These are phyloP conservation scores for Glarea lozoyensis DNA, from an alignment of 495 filamentous ascomycete species.

Conservation along the genomic window DNA sequence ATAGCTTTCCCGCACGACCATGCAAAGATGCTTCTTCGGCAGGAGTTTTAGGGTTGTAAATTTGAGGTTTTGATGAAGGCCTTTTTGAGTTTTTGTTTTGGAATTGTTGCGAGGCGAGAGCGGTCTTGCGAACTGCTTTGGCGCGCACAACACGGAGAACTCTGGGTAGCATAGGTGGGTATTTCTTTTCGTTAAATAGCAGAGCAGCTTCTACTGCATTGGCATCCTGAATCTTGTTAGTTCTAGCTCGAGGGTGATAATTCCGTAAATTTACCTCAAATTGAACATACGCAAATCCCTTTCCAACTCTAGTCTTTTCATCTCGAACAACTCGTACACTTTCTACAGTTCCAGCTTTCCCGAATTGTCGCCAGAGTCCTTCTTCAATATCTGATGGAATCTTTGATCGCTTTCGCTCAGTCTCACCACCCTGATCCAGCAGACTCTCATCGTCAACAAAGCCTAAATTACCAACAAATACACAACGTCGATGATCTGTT, in stretches of 20 bases:
- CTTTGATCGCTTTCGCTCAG: conserved; percentile 54
- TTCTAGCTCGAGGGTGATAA: not conserved
- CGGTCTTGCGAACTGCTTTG: conserved; percentile 65
- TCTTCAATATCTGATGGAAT: conserved; percentile 87
- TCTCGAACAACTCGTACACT: conserved; percentile 92
- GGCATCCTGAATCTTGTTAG: conserved; percentile 45
- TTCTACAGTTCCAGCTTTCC: conserved; percentile 73
- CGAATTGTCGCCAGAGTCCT: conserved; percentile 86
- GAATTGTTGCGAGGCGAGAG: conserved; percentile 18
- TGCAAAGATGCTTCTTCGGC: conserved; percentile 61
- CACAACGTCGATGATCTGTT: conserved; percentile 76
- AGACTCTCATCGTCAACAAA: conserved; percentile 81
- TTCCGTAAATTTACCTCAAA: conserved; percentile 49
- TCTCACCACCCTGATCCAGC: conserved; percentile 51
- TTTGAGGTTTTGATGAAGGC: conserved; percentile 24
- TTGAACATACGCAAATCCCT: conserved; percentile 97
- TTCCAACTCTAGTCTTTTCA: conserved; percentile 79
- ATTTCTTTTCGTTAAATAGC: conserved; percentile 79
- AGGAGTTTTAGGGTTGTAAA: conserved; percentile 55
- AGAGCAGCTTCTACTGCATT: conserved; percentile 86
- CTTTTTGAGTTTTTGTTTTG: conserved; percentile 15
- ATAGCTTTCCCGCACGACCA: conserved; percentile 73
- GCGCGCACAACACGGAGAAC: conserved; percentile 80
- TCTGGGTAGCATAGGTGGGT: conserved; percentile 83
- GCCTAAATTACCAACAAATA: conserved; percentile 94